Evolutionary conservation across 179 eudicot genomes (phyloP).

Genomic region (Pouteria campechiana): DNA sequence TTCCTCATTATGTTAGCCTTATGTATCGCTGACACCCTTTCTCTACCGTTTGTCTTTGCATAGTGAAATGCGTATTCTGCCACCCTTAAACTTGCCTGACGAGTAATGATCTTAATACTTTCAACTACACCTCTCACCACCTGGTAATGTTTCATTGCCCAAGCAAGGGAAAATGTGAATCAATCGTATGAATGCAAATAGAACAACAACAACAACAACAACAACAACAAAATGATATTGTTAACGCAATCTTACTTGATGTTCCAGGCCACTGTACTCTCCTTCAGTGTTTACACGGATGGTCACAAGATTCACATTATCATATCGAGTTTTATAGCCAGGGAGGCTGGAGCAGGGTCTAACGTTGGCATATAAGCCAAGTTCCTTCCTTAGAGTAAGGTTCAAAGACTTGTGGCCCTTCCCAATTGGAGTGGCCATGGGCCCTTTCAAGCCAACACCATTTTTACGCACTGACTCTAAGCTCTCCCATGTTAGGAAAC

Average conservation of each 20-base stretch:
- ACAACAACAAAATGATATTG: no score
- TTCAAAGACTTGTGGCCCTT: slow-evolving; percentile 12
- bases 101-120: slow-evolving; percentile 33
- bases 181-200: no score
- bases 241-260: slow-evolving; percentile 2
- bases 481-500: background rate
- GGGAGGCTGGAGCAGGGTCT: slow-evolving; percentile 9
- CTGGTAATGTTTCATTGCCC: no score
- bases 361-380: slow-evolving; percentile 10
- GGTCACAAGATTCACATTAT: slow-evolving; percentile 11
- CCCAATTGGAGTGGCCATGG: slow-evolving; percentile 8
- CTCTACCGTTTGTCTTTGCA: slow-evolving; percentile 40
- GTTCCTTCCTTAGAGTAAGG: slow-evolving; percentile 13
- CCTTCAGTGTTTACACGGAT: slow-evolving; percentile 16
- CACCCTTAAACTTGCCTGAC: slow-evolving; percentile 44
- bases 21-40: slow-evolving; percentile 43
- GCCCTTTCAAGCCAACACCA: slow-evolving; percentile 10
- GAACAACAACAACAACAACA: background rate
- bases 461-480: background rate
- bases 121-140: slow-evolving; percentile 18
- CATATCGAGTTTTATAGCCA: slow-evolving; percentile 9
- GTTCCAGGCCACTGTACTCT: slow-evolving; percentile 15
- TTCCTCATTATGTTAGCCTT: slow-evolving; percentile 54
- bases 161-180: no score
- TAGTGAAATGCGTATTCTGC: slow-evolving; percentile 49